A percentile compares a stretch with the other conserved stretches of the same genome.
Conservation (phyloP, 257 asterid genomes). For the Craterostigma plantagineum region DNA sequence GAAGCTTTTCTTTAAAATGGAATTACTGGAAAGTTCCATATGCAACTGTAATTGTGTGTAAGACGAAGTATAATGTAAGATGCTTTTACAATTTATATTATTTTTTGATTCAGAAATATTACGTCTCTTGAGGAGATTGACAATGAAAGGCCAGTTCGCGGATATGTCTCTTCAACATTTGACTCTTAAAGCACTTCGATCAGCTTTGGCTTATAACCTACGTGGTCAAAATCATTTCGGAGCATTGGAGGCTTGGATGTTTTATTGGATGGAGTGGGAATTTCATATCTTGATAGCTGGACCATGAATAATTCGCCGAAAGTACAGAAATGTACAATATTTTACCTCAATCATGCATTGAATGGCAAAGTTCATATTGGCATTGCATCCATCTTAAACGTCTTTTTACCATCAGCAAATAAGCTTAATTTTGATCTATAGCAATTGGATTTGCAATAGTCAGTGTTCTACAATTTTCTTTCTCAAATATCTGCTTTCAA, state of each 20-base stretch:
- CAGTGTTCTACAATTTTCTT: too few relatives aligned
- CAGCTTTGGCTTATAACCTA: slow-evolving; percentile 69
- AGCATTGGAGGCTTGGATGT: slow-evolving; percentile 98
- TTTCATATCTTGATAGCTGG: slow-evolving; percentile 45
- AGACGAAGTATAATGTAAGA: neutral
- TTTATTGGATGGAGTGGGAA: slow-evolving; percentile 85
- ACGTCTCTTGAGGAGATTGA: slow-evolving; percentile 83
- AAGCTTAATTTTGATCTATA: too few relatives aligned
- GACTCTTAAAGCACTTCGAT: slow-evolving; percentile 75
- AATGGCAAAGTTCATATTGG: slow-evolving; percentile 3
- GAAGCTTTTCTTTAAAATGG: neutral
- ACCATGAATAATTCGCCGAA: slow-evolving; percentile 22
- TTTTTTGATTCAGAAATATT: slow-evolving; percentile 48
- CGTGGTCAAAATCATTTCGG: slow-evolving; percentile 99
- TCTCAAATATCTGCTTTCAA: too few relatives aligned
- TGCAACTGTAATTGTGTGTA: neutral
- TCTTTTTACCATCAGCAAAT: too few relatives aligned
- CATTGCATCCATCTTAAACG: slow-evolving; percentile 4
- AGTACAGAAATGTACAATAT: slow-evolving; percentile 30
- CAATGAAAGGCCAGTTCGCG: slow-evolving; percentile 75
- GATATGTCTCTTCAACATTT: slow-evolving; percentile 60
- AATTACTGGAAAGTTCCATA: neutral
- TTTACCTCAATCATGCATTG: slow-evolving; percentile 14
- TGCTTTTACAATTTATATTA: slow-evolving; percentile 5
- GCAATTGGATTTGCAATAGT: too few relatives aligned